These are phyloP conservation scores for Platanthera zijinensis DNA, from an alignment of 106 monocot genomes.

Conservation along the genomic window DNA sequence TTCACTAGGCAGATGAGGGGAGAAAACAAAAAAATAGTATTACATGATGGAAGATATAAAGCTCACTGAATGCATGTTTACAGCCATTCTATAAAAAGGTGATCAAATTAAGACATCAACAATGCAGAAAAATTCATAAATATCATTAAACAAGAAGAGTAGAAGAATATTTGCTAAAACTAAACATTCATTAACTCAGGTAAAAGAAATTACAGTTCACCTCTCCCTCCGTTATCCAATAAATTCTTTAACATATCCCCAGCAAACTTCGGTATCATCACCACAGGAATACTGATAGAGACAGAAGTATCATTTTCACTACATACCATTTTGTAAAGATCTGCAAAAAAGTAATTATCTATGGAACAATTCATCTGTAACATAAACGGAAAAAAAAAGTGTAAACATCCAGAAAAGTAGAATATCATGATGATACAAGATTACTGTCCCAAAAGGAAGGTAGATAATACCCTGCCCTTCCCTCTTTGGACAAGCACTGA, in stretches of 20 bases:
- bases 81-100: not conserved
- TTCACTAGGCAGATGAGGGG: too few relatives aligned
- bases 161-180: not conserved
- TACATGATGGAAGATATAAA: not conserved
- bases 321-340: slow-evolving; percentile 98
- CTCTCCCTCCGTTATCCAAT: slow-evolving; percentile 40
- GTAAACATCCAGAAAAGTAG: not conserved
- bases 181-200: not conserved
- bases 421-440: not conserved
- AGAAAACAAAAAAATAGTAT: too few relatives aligned
- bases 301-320: slow-evolving; percentile 76
- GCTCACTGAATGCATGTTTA: not conserved
- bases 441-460: not conserved
- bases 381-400: not conserved
- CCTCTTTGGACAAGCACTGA: not conserved
- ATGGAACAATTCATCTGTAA: not conserved
- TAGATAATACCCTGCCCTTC: not conserved
- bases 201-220: slow-evolving; percentile 25
- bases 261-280: slow-evolving; percentile 85
- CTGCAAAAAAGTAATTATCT: slow-evolving; percentile 26
- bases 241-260: slow-evolving; percentile 46
- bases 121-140: not conserved
- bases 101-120: not conserved
- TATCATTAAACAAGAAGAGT: not conserved
- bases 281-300: slow-evolving; percentile 80